These are phyloP conservation scores for Trifolium subterraneum DNA, from an alignment of 306 rosid genomes.

Conservation along the genomic window DNA sequence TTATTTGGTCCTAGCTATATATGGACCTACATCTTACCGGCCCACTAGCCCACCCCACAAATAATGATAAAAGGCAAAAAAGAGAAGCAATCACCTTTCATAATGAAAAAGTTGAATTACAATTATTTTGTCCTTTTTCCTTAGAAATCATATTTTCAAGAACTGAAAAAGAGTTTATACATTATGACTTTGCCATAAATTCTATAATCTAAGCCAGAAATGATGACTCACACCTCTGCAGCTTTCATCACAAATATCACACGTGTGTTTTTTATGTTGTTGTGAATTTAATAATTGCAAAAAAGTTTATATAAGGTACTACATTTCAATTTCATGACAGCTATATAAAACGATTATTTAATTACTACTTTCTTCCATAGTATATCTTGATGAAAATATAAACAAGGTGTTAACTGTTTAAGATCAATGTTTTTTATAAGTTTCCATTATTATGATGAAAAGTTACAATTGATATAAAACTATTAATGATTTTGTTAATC, in stretches of 20 bases:
- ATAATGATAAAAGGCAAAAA: slow-evolving; percentile 31
- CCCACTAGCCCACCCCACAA: slow-evolving; percentile 4
- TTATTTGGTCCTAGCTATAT: not conserved
- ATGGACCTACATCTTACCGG: slow-evolving; percentile 15
- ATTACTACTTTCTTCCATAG: not conserved
- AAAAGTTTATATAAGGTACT: slow-evolving; percentile 16
- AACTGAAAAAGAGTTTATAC: slow-evolving; percentile 13
- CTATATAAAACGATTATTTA: not conserved
- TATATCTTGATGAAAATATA: not conserved
- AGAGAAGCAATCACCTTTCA: not conserved
- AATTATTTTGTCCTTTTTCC: slow-evolving; percentile 34
- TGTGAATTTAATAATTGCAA: not conserved
- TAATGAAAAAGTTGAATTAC: slow-evolving; percentile 34
- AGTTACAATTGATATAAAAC: not conserved
- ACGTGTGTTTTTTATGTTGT: slow-evolving; percentile 24
- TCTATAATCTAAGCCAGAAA: slow-evolving; percentile 42
- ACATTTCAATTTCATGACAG: slow-evolving; percentile 34
- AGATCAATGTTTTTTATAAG: not conserved
- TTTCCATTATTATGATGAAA: not conserved
- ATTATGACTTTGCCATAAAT: slow-evolving; percentile 31
- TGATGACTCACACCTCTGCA: slow-evolving; percentile 35
- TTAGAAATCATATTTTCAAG: slow-evolving; percentile 22
- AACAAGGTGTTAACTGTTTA: not conserved
- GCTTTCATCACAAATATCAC: slow-evolving; percentile 43
- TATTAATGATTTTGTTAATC: not conserved